phyloP scores from a whole-genome alignment of 495 filamentous ascomycete species.

The Hypoxylon lenormandii region DNA sequence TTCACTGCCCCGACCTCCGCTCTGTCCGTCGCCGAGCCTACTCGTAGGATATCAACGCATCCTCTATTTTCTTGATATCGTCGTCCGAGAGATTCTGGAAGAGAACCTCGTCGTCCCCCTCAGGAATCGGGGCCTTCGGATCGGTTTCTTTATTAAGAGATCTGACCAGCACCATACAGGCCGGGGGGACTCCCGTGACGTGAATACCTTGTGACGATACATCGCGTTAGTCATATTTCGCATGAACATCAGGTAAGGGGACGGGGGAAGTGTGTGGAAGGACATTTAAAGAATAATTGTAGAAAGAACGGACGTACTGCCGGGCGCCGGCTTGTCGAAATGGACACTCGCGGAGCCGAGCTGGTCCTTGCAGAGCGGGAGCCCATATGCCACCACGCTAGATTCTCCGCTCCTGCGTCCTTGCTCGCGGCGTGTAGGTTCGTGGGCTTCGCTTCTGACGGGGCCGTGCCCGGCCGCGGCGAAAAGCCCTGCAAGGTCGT shows the following conservation, averaged over 20 bases:
- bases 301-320: conserved; percentile 4
- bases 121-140: neutral
- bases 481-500: too few relatives aligned
- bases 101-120: neutral
- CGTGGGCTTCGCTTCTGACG: too few relatives aligned
- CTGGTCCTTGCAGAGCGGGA: neutral
- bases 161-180: neutral
- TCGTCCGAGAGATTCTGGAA: neutral
- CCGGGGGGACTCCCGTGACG: neutral
- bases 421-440: neutral
- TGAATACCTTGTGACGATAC: neutral
- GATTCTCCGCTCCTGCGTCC: neutral
- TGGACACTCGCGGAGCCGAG: neutral
- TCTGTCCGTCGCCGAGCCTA: neutral
- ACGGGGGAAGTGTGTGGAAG: neutral
- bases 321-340: neutral
- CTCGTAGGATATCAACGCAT: neutral
- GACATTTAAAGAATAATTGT: neutral
- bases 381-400: neutral
- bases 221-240: neutral
- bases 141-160: too few relatives aligned
- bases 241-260: neutral
- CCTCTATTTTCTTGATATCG: neutral
- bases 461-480: too few relatives aligned
- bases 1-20: neutral